Conservation (phyloP, 2,329 filamentous ascomycete genomes). For the Cordyceps militaris region DNA sequence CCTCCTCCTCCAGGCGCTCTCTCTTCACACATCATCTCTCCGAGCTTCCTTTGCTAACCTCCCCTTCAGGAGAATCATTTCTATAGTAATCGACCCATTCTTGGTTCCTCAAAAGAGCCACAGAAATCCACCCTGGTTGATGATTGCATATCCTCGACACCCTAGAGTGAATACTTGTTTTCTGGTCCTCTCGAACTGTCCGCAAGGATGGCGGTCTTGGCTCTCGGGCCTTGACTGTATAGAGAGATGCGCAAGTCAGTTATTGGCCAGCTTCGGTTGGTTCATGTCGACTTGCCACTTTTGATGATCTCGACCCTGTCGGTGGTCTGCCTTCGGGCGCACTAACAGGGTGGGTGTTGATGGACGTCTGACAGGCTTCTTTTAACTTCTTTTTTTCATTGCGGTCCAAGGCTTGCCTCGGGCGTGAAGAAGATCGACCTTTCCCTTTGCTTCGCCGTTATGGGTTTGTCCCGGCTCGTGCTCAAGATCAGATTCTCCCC, state of each 20-base stretch:
- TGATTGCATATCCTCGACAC: constrained; percentile 79
- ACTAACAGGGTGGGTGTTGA: constrained; percentile 71
- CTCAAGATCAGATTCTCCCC: too few species aligned
- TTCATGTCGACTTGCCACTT: constrained; percentile 16
- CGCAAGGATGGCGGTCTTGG: constrained; percentile 53
- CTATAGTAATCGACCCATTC: constrained; percentile 91
- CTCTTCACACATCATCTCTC: neutral
- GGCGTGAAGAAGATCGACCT: constrained; percentile 44
- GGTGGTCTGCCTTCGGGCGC: constrained; percentile 70
- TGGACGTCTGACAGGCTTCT: constrained; percentile 78
- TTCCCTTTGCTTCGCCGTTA: neutral
- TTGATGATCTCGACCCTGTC: constrained; percentile 87
- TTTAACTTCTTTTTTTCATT: constrained; percentile 50
- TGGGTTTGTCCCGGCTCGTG: too few species aligned
- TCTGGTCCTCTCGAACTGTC: constrained; percentile 52
- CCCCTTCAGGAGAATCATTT: constrained; percentile 73
- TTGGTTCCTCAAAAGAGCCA: constrained; percentile 89
- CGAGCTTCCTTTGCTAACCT: constrained; percentile 18
- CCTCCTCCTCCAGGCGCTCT: neutral
- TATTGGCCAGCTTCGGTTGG: constrained; percentile 12
- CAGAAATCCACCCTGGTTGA: constrained; percentile 94
- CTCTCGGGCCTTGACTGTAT: constrained; percentile 46
- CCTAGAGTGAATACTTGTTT: constrained; percentile 71
- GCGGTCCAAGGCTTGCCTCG: constrained; percentile 38
- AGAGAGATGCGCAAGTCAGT: constrained; percentile 57